Evolutionary conservation across 1,284 basidiomycete species (phyloP).

Genomic region (Ustilago curta): DNA sequence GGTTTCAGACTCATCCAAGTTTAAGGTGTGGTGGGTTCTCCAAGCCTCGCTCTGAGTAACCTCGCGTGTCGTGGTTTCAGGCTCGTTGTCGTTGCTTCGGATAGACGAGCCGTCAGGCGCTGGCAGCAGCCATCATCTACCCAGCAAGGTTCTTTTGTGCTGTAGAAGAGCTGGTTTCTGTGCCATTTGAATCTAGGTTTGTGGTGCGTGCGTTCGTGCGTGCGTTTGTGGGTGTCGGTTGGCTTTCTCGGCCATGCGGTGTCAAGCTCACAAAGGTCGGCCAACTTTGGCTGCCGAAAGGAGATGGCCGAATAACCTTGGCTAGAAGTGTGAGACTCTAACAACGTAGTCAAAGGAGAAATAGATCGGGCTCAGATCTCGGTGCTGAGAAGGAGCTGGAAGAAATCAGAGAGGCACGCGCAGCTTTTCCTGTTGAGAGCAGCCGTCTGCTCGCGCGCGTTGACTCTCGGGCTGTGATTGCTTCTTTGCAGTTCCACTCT

Average conservation of each 20-base stretch:
- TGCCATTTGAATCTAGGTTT: too few relatives aligned
- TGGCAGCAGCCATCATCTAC: too few relatives aligned
- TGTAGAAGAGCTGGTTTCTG: too few relatives aligned
- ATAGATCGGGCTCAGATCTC: not conserved
- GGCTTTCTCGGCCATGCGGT: not conserved
- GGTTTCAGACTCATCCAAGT: too few relatives aligned
- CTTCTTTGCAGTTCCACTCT: slow-evolving; percentile 10
- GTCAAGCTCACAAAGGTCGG: not conserved
- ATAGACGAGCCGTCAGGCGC: too few relatives aligned
- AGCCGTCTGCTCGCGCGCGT: slow-evolving; percentile 6
- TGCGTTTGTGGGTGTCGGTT: slow-evolving; percentile 4
- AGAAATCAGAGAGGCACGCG: slow-evolving; percentile 20
- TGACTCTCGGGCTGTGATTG: not conserved
- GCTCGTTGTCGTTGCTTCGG: too few relatives aligned
- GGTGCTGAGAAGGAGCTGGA: slow-evolving; percentile 41
- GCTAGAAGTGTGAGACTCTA: not conserved
- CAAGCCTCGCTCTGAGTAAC: too few relatives aligned
- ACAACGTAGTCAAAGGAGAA: not conserved
- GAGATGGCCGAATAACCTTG: not conserved
- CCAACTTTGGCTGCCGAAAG: slow-evolving; percentile 3
- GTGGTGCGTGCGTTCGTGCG: slow-evolving; percentile 23
- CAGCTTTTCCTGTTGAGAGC: not conserved
- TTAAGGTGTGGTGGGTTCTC: too few relatives aligned
- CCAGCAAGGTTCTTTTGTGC: too few relatives aligned
- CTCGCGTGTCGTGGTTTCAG: too few relatives aligned